Conservation (phyloP, 345 rosid genomes). For the Gossypium sturtianum region DNA sequence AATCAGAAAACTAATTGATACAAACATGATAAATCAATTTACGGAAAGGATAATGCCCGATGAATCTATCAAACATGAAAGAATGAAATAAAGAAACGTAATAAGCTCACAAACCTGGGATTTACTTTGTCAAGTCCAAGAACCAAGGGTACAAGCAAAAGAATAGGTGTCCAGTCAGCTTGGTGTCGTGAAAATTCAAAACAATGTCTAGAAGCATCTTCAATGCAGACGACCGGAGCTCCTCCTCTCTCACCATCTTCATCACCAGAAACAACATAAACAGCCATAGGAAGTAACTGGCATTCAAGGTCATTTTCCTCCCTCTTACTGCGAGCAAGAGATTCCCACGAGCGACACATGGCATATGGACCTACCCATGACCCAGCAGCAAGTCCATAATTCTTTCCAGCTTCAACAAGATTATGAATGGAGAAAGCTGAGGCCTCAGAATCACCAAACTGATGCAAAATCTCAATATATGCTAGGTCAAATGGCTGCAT, state of each 20-base stretch:
- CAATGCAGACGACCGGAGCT: constrained; percentile 81
- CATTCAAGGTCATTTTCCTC: constrained; percentile 32
- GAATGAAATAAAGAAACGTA: background rate
- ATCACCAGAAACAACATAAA: constrained; percentile 83
- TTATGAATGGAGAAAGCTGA: constrained; percentile 79
- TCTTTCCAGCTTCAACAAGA: constrained; percentile 69
- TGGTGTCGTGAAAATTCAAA: constrained; percentile 57
- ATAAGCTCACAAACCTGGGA: constrained; percentile 52
- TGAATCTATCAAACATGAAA: background rate
- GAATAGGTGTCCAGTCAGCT: constrained; percentile 69
- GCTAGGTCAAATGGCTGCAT: constrained; percentile 60
- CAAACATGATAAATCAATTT: background rate
- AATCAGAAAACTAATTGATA: background rate
- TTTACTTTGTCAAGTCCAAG: constrained; percentile 87
- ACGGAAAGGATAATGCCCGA: background rate
- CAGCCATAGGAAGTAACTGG: constrained; percentile 69
- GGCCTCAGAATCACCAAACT: constrained; percentile 68
- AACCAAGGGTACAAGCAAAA: constrained; percentile 91
- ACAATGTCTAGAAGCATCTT: constrained; percentile 70
- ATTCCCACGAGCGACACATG: constrained; percentile 82
- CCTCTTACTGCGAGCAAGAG: constrained; percentile 47
- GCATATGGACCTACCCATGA: constrained; percentile 99
- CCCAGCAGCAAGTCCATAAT: constrained; percentile 90
- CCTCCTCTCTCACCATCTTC: constrained; percentile 97
- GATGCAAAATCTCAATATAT: constrained; percentile 68